Conservation (phyloP, 2,329 filamentous ascomycete species). For the Laburnicola sp. region DNA sequence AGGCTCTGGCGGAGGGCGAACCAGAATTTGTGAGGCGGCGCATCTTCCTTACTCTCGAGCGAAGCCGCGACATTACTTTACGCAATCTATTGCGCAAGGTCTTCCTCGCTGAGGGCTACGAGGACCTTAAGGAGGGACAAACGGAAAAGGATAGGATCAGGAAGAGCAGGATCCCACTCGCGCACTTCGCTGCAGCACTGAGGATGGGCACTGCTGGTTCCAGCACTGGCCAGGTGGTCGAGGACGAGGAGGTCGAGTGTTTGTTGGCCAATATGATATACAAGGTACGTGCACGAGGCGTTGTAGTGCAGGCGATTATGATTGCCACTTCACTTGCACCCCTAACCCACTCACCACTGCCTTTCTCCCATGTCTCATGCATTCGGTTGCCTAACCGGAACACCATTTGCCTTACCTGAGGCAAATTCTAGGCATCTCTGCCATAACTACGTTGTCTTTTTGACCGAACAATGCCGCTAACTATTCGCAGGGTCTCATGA, state of each 20-base stretch:
- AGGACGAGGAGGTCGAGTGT: conserved; percentile 93
- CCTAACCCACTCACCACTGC: conserved; percentile 16
- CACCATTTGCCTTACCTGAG: conserved; percentile 11
- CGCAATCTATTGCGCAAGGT: conserved; percentile 92
- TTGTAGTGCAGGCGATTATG: conserved; percentile 3
- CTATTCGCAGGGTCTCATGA: conserved; percentile 76
- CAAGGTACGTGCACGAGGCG: conserved; percentile 66
- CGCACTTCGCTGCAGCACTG: conserved; percentile 83
- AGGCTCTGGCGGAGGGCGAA: conserved; percentile 77
- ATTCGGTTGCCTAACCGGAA: conserved; percentile 9
- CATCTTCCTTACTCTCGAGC: conserved; percentile 92
- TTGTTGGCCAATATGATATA: conserved; percentile 96
- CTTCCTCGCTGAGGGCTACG: conserved; percentile 80
- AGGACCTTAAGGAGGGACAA: conserved; percentile 68
- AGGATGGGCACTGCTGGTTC: conserved; percentile 67
- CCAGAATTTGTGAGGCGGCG: conserved; percentile 91
- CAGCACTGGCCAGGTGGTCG: conserved; percentile 62
- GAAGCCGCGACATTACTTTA: conserved; percentile 86
- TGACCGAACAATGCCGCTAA: conserved; percentile 19
- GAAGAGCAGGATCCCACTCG: conserved; percentile 75
- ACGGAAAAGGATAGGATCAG: conserved; percentile 64
- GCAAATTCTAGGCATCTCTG: conserved; percentile 16
- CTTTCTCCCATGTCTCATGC: conserved; percentile 11
- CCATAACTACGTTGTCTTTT: conserved; percentile 11
- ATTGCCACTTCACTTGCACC: conserved; percentile 12